Percentiles rank a stretch among this genome's conserved stretches.
Conservation (phyloP, 345 rosid genomes). For the Populus davidiana region DNA sequence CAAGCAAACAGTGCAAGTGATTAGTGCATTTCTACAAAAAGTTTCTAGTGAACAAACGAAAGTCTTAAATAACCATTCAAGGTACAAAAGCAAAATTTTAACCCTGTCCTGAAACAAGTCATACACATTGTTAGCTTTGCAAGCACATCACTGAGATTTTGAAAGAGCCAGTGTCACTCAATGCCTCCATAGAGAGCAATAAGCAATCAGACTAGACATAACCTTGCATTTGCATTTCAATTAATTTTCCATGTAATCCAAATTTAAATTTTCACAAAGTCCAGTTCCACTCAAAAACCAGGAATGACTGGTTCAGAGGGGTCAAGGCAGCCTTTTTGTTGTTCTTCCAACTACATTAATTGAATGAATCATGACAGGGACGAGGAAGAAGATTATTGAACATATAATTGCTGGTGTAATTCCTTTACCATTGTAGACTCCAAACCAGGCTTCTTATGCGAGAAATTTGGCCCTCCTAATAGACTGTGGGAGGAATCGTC, state of each 20-base stretch:
- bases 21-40: not conserved
- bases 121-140: not conserved
- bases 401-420: not conserved
- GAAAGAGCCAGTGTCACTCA: not conserved
- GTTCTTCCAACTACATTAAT: not conserved
- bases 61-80: not conserved
- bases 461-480: conserved; percentile 35
- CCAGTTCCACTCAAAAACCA: not conserved
- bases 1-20: conserved; percentile 9
- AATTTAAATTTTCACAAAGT: not conserved
- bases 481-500: conserved; percentile 56
- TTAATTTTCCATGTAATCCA: not conserved
- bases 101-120: not conserved
- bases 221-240: not conserved
- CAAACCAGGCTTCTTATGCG: conserved; percentile 30
- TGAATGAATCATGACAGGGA: conserved; percentile 2
- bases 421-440: conserved; percentile 40
- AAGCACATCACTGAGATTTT: not conserved
- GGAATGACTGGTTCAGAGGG: not conserved
- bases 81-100: not conserved
- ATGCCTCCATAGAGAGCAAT: not conserved
- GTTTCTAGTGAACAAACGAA: too few relatives aligned
- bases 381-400: not conserved
- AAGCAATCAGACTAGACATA: not conserved
- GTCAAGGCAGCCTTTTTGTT: not conserved